Percentiles rank a stretch among this genome's conserved stretches.
Evolutionary conservation across 306 rosid species (phyloP).

Genomic region (Benincasa hispida): DNA sequence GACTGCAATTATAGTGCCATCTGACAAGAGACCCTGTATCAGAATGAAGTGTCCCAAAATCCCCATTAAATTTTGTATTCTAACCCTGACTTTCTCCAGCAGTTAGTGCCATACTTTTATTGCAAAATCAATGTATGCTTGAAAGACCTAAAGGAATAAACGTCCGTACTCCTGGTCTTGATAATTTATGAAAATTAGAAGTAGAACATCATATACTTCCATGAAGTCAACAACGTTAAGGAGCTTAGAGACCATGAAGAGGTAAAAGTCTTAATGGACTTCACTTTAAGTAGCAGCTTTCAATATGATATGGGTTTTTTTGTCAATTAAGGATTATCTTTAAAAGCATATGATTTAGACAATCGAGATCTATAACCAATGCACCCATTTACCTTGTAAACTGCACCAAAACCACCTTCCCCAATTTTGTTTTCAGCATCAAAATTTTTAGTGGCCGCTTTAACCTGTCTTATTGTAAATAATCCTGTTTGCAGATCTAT

Average conservation of each 20-base stretch:
- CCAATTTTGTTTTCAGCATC: slow-evolving; percentile 69
- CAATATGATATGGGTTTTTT: not conserved
- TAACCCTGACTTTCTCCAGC: not conserved
- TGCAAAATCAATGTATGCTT: not conserved
- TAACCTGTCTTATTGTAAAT: slow-evolving; percentile 70
- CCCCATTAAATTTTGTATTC: not conserved
- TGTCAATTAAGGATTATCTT: not conserved
- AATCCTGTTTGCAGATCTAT: slow-evolving; percentile 75
- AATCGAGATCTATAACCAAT: not conserved
- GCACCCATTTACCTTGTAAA: slow-evolving; percentile 54
- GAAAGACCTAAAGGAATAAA: not conserved
- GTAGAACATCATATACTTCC: not conserved
- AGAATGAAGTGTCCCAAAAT: slow-evolving; percentile 8
- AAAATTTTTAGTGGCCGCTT: slow-evolving; percentile 70
- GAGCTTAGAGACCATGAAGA: not conserved
- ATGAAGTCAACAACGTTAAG: not conserved
- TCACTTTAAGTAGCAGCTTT: not conserved
- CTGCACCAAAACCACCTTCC: slow-evolving; percentile 93
- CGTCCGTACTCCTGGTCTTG: not conserved
- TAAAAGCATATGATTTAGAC: not conserved
- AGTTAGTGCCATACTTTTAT: not conserved
- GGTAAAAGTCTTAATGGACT: not conserved
- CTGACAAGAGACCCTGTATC: slow-evolving; percentile 66
- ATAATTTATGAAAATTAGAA: not conserved
- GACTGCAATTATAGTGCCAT: slow-evolving; percentile 79